Evolutionary conservation across 139 green algal species (phyloP).

Genomic region (Chlorella sp.): DNA sequence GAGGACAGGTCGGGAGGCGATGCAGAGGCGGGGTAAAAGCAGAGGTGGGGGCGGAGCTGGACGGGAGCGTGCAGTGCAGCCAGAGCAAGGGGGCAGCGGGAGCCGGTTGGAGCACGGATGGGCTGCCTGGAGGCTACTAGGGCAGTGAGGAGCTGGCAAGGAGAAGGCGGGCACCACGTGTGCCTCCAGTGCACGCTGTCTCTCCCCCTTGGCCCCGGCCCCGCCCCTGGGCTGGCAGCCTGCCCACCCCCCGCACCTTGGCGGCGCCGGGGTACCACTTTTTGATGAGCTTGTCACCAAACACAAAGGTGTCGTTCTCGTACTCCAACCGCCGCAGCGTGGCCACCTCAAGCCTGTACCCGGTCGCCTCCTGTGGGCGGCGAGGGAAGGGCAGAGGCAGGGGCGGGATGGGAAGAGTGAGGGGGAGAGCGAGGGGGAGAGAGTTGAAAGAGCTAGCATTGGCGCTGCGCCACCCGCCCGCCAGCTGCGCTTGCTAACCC

Average conservation of each 20-base stretch:
- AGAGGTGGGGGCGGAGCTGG: background rate
- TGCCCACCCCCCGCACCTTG: background rate
- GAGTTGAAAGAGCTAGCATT: too few relatives aligned
- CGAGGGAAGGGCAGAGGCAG: too few relatives aligned
- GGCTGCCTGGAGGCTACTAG: background rate
- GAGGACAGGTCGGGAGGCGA: background rate
- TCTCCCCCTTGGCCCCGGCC: background rate
- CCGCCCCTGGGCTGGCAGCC: background rate
- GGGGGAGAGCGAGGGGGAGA: background rate
- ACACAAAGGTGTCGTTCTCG: constrained; percentile 94
- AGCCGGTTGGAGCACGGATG: too few relatives aligned
- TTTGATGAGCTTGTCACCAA: constrained; percentile 88
- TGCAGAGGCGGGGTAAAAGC: background rate
- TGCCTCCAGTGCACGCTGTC: too few relatives aligned
- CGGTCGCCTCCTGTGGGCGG: constrained; percentile 61
- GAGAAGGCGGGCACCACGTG: background rate
- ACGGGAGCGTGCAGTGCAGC: background rate
- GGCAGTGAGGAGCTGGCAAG: background rate
- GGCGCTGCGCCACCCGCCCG: background rate
- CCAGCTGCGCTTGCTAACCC: background rate
- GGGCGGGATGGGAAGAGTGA: background rate
- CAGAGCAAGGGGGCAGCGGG: background rate
- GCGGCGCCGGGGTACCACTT: constrained; percentile 83
- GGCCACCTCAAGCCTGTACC: constrained; percentile 90
- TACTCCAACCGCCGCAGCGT: constrained; percentile 97